Conservation (phyloP, 148 eudicot species). For the Vaccinium darrowii region DNA sequence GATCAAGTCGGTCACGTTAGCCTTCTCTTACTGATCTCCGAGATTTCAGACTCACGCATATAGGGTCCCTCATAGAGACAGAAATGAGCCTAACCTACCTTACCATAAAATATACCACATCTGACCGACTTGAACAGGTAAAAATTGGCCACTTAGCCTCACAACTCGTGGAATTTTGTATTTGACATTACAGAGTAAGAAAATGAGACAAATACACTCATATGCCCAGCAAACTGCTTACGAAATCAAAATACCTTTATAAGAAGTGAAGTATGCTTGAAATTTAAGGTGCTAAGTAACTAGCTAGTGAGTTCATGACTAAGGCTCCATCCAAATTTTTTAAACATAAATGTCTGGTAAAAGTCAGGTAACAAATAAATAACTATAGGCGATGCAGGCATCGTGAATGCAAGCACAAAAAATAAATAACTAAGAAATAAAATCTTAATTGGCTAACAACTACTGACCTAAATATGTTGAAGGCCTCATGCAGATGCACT, state of each 20-base stretch:
- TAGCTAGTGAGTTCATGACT: not conserved
- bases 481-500: not conserved
- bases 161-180: not conserved
- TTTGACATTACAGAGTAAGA: not conserved
- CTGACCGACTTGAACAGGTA: not conserved
- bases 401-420: not conserved
- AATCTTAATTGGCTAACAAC: not conserved
- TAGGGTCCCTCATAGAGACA: not conserved
- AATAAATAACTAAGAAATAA: not conserved
- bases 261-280: not conserved
- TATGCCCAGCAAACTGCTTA: not conserved
- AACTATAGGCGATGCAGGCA: not conserved
- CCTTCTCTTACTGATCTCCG: not conserved
- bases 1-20: not conserved
- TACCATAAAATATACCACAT: not conserved
- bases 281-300: not conserved
- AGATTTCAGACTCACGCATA: not conserved
- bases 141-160: conserved; percentile 4
- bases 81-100: not conserved
- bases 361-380: not conserved
- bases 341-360: not conserved
- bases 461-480: not conserved
- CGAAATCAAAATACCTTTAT: not conserved
- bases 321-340: not conserved
- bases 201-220: not conserved